Evolutionary conservation across 2,329 filamentous ascomycete species (phyloP), one percentile per base, ranked within the genome.

Genomic region (Arthrocladium fulminans): DNA sequence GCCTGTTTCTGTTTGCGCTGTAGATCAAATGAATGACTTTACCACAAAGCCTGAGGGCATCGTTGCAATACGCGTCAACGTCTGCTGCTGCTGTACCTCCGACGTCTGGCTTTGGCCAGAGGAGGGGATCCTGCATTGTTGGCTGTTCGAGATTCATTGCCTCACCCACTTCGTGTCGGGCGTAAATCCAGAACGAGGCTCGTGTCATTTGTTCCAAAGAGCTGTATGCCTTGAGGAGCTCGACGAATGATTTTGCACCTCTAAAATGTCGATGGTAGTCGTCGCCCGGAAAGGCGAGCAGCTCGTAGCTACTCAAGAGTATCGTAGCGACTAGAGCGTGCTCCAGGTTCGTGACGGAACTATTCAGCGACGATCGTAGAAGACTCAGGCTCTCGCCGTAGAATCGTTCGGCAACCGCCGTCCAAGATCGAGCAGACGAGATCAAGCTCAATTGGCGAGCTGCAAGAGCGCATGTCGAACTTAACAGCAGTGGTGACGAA

Each of bases 241-340:
- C 45, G 7, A 48, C 45, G 23, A 48, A 42, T 10, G 45, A 48
- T 20, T 48, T 48, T 2, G 35, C 45, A 22, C 45, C 45, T 19
- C 25, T 22, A 22, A 48, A 48, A 20, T 48, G 45, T 8, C 35
- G 19, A 39, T 42, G 45, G 32, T 48, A 48, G 22, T 48, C 27
- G 25, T 5, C 13, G 2, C 35, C 35, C 13, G 45, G 45, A 27
- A 42, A 48, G 3, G 34, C 35, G 8, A 48, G 35, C 35, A 48
- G 25, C 35, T 48, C 45, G 20, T 48, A 48, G 35, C 45, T 42
- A 15, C 45, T 48, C 23, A 42, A 25, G 4, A 48, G 37, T 8
- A 48, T 48, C n/a, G 45, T 27, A 2, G 45, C 45, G 7, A 48
- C 45, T 22, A 48, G 4, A 17, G 39, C 20, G 9, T 42, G 39